Evolutionary conservation across 352 stramenopile species (phyloP).

Genomic region (Globisporangium cederbergense): DNA sequence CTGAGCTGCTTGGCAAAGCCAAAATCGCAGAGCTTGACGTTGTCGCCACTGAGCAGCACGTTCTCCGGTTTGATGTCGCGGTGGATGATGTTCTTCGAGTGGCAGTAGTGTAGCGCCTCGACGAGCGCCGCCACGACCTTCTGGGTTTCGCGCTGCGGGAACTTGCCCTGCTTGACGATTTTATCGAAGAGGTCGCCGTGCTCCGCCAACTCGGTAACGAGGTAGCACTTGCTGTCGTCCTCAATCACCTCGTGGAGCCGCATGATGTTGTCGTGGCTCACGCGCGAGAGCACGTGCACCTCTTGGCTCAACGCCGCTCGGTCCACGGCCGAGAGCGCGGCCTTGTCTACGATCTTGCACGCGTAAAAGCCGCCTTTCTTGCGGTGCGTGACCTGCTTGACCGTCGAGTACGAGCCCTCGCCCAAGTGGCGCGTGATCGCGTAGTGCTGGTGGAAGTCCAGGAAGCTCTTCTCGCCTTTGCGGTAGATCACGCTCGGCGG

Average conservation of each 20-base stretch:
- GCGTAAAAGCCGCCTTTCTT: conserved; percentile 68
- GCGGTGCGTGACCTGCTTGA: conserved; percentile 85
- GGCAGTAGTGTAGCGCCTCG: conserved; percentile 91
- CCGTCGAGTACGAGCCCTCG: conserved; percentile 86
- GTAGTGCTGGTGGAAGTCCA: conserved; percentile 85
- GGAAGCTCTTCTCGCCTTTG: conserved; percentile 76
- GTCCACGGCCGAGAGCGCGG: conserved; percentile 66
- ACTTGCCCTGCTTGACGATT: conserved; percentile 84
- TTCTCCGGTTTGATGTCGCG: conserved; percentile 88
- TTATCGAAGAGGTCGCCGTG: conserved; percentile 86
- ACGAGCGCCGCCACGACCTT: conserved; percentile 69
- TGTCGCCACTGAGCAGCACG: conserved; percentile 68
- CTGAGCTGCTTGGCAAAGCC: conserved; percentile 76
- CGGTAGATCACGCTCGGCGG: conserved; percentile 44
- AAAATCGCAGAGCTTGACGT: conserved; percentile 86
- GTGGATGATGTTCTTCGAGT: conserved; percentile 85
- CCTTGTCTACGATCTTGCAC: conserved; percentile 87
- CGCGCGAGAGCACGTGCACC: conserved; percentile 58
- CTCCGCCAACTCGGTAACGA: conserved; percentile 96
- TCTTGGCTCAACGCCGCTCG: conserved; percentile 71
- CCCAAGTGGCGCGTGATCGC: conserved; percentile 73
- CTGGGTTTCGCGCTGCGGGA: conserved; percentile 61
- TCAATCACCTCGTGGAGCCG: conserved; percentile 92
- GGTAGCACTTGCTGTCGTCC: conserved; percentile 94
- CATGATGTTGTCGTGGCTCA: conserved; percentile 90